phyloP scores from a whole-genome alignment of 140 eudicot genomes.

The Cichorium intybus region DNA sequence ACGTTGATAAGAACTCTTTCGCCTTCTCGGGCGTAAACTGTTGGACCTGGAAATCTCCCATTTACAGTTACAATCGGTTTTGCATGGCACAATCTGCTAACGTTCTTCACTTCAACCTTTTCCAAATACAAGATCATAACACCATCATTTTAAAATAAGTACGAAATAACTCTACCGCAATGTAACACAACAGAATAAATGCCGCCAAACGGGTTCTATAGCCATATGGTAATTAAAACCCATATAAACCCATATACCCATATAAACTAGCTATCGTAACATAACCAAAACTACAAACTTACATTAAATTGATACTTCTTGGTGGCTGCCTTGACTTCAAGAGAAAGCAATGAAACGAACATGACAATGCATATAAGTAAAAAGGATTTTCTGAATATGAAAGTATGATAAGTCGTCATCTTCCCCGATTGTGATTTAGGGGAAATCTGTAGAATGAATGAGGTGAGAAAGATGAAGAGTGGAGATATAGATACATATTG shows the following conservation, averaged over 20 bases:
- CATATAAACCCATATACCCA: too few relatives aligned
- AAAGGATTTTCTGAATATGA: neutral
- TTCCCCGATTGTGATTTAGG: neutral
- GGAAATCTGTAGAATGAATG: neutral
- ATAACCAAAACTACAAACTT: neutral
- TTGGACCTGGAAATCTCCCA: constrained; percentile 84
- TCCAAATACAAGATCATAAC: neutral
- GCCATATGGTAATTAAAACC: too few relatives aligned
- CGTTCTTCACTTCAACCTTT: constrained; percentile 62
- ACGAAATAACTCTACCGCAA: neutral
- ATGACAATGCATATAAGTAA: neutral
- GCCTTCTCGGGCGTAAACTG: constrained; percentile 72
- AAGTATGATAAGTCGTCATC: neutral
- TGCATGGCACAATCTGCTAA: constrained; percentile 75
- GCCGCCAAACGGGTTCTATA: neutral
- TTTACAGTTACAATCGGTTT: constrained; percentile 79
- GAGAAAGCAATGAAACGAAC: constrained; percentile 3
- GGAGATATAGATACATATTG: neutral
- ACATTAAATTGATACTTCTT: constrained; percentile 29
- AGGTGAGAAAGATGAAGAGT: constrained; percentile 5
- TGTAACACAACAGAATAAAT: too few relatives aligned
- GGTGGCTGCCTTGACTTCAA: constrained; percentile 17
- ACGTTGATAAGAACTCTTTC: constrained; percentile 64
- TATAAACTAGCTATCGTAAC: neutral
- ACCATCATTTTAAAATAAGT: neutral